phyloP scores from a whole-genome alignment of 805 yeast species.

The Yarrowia osloensis region DNA sequence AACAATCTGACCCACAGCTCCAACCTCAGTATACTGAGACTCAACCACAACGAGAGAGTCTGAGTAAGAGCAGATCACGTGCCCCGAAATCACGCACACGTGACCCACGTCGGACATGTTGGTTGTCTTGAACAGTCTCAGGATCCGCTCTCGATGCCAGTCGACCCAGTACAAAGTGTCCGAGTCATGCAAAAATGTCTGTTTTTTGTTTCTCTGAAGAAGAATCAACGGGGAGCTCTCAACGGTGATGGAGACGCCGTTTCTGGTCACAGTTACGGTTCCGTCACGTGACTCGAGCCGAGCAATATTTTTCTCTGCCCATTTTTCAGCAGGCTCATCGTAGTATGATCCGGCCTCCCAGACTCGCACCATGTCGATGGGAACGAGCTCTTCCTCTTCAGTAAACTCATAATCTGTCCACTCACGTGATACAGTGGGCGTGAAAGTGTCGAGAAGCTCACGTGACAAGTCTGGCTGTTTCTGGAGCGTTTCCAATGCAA shows the following conservation, averaged over 20 bases:
- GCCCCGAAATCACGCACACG: background rate
- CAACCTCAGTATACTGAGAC: background rate
- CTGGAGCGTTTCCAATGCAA: background rate
- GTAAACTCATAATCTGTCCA: background rate
- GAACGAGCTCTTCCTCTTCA: background rate
- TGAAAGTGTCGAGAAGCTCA: background rate
- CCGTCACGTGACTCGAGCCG: background rate
- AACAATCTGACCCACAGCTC: background rate
- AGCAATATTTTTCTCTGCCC: background rate
- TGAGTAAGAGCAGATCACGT: background rate
- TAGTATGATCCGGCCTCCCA: background rate
- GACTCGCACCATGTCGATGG: background rate
- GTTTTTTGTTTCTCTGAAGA: background rate
- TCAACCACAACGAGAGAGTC: background rate
- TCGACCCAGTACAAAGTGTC: background rate
- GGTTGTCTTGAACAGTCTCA: background rate
- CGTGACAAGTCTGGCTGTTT: background rate
- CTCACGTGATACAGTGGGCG: background rate
- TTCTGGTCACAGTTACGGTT: background rate
- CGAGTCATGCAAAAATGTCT: slow-evolving; percentile 4
- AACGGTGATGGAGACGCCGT: background rate
- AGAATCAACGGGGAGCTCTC: background rate
- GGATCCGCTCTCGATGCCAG: background rate
- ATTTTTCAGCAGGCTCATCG: background rate
- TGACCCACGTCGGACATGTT: background rate